Percentiles rank a stretch among this genome's conserved stretches.
Evolutionary conservation across 179 eudicot genomes (phyloP).

Genomic region (Vitellaria paradoxa): DNA sequence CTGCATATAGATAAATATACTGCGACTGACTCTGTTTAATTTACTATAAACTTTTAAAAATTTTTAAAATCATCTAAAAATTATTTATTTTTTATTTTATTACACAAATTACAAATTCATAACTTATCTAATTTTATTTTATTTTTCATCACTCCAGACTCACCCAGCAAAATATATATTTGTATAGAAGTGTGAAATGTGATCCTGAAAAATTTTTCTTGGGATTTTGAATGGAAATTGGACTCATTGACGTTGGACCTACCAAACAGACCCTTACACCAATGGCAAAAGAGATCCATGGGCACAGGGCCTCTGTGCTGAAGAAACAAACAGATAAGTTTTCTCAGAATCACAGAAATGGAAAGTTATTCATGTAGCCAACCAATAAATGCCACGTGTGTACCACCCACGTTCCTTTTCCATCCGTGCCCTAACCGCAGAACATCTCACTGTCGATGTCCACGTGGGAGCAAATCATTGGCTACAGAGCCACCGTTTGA

Average conservation of each 20-base stretch:
- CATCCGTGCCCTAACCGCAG: constrained; percentile 16
- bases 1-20: no score
- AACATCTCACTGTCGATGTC: neutral
- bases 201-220: no score
- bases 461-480: neutral
- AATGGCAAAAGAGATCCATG: neutral
- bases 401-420: neutral
- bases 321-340: constrained; percentile 3
- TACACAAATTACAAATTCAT: no score
- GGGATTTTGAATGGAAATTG: neutral
- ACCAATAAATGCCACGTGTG: neutral
- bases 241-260: neutral
- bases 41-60: no score
- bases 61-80: no score
- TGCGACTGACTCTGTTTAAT: no score
- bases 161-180: no score
- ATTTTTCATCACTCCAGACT: no score
- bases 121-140: no score
- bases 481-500: neutral
- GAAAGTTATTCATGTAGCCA: neutral
- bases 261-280: neutral
- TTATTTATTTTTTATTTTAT: no score
- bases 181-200: no score
- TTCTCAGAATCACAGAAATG: constrained; percentile 14
- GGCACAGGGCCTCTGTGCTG: no score